phyloP scores from a whole-genome alignment of 176 grass and related monocot genomes.

The Raddia distichophylla region DNA sequence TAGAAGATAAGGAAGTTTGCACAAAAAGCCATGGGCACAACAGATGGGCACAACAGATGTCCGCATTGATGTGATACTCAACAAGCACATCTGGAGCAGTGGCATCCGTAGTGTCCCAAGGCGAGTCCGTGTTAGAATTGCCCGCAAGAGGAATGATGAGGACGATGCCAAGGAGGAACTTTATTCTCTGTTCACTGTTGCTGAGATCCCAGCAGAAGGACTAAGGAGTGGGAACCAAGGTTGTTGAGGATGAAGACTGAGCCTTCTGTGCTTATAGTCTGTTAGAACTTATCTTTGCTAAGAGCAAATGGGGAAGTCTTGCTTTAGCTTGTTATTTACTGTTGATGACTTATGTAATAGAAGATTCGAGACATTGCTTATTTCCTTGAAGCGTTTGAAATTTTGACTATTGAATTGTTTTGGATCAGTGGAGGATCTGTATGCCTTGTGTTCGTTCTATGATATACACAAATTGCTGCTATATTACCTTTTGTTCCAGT shows the following conservation, averaged over 20 bases:
- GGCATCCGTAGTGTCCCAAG: constrained; percentile 85
- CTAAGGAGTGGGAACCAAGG: constrained; percentile 85
- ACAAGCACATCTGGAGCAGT: constrained; percentile 97
- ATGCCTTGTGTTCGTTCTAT: not conserved
- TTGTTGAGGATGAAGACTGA: constrained; percentile 80
- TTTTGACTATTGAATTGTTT: constrained; percentile 34
- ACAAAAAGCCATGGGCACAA: constrained; percentile 91
- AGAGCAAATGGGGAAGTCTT: constrained; percentile 37
- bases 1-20: constrained; percentile 90
- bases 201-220: constrained; percentile 75
- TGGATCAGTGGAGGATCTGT: not conserved
- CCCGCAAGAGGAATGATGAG: constrained; percentile 86
- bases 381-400: constrained; percentile 45
- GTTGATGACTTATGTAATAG: constrained; percentile 53
- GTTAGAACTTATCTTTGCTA: constrained; percentile 24
- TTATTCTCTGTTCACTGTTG: constrained; percentile 80
- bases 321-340: constrained; percentile 47
- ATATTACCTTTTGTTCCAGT: not conserved
- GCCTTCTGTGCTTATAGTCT: constrained; percentile 5
- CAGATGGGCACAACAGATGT: too few relatives aligned
- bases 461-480: not conserved
- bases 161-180: constrained; percentile 94
- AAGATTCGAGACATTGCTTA: constrained; percentile 43
- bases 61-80: constrained; percentile 79
- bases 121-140: constrained; percentile 78